phyloP scores from a whole-genome alignment of 2,329 filamentous ascomycete species.

The Biscogniauxia mediterranea region DNA sequence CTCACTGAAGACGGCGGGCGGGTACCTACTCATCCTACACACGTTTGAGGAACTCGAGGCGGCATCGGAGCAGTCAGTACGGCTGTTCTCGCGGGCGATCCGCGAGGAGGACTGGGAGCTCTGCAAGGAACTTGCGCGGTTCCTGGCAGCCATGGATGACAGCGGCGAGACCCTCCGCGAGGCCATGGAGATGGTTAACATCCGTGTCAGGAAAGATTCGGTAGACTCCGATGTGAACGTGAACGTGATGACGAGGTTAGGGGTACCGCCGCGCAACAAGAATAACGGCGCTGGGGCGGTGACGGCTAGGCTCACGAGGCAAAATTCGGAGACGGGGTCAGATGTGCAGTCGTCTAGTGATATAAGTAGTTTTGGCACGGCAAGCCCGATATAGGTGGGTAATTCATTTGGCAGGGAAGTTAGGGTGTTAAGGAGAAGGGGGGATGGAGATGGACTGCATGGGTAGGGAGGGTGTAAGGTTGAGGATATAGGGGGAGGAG shows the following conservation, averaged over 20 bases:
- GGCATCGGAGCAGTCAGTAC: slow-evolving; percentile 74
- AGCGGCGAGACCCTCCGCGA: slow-evolving; percentile 75
- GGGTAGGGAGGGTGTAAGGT: no score
- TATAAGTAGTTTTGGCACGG: slow-evolving; percentile 30
- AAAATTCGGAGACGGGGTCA: slow-evolving; percentile 31
- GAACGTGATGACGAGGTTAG: slow-evolving; percentile 33
- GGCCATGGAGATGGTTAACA: slow-evolving; percentile 64
- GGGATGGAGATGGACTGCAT: no score
- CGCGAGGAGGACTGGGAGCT: slow-evolving; percentile 89
- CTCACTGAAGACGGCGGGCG: slow-evolving; percentile 89
- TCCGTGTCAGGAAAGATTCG: slow-evolving; percentile 35
- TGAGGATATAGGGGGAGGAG: no score
- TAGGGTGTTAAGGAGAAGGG: not conserved
- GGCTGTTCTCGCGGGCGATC: slow-evolving; percentile 77
- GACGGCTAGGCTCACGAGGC: slow-evolving; percentile 23
- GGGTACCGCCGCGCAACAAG: slow-evolving; percentile 31
- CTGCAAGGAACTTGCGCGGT: slow-evolving; percentile 92
- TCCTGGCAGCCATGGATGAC: slow-evolving; percentile 88
- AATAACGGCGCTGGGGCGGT: slow-evolving; percentile 15
- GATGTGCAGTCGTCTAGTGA: slow-evolving; percentile 31
- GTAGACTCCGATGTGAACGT: slow-evolving; percentile 29
- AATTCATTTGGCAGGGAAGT: slow-evolving; percentile 4
- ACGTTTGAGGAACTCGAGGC: slow-evolving; percentile 70
- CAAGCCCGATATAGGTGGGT: slow-evolving; percentile 27
- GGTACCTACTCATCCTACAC: slow-evolving; percentile 93